A percentile compares a stretch with the other conserved stretches of the same genome.
Evolutionary conservation across 192 early-diverging fungal species (phyloP).

Genomic region (Mortierella claussenii): DNA sequence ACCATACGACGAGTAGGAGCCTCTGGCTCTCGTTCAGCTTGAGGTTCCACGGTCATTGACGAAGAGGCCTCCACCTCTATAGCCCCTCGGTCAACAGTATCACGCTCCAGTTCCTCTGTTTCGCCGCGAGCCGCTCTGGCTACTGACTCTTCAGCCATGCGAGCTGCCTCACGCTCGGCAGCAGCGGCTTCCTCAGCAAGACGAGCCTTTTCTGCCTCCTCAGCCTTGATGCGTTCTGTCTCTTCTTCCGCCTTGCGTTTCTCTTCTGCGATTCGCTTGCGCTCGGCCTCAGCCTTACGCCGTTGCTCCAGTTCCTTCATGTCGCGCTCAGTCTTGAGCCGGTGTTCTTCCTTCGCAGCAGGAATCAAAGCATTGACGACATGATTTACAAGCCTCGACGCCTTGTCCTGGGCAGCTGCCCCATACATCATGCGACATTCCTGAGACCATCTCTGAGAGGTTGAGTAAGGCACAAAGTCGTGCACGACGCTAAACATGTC

Average conservation of each 20-base stretch:
- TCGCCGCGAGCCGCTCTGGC: slow-evolving; percentile 31
- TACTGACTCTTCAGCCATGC: slow-evolving; percentile 39
- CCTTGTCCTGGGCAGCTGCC: slow-evolving; percentile 64
- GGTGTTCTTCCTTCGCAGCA: slow-evolving; percentile 76
- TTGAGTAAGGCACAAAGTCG: slow-evolving; percentile 73
- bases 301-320: slow-evolving; percentile 60
- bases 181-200: slow-evolving; percentile 38
- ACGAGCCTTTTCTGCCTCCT: slow-evolving; percentile 53
- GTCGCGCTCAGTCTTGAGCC: slow-evolving; percentile 62
- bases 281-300: slow-evolving; percentile 67
- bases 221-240: slow-evolving; percentile 54
- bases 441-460: slow-evolving; percentile 87
- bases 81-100: slow-evolving; percentile 30
- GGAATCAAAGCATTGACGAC: slow-evolving; percentile 81
- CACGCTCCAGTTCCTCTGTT: slow-evolving; percentile 14
- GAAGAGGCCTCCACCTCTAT: slow-evolving; percentile 25
- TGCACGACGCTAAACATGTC: slow-evolving; percentile 71
- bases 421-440: slow-evolving; percentile 88
- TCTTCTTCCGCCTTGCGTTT: slow-evolving; percentile 56
- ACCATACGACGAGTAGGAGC: slow-evolving; percentile 64
- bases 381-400: slow-evolving; percentile 66
- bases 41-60: slow-evolving; percentile 11
- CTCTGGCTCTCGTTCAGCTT: slow-evolving; percentile 23
- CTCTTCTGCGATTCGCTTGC: slow-evolving; percentile 57
- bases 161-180: slow-evolving; percentile 49